Conservation (phyloP, 768 basidiomycete genomes). For the Infundibulicybe gibba region DNA sequence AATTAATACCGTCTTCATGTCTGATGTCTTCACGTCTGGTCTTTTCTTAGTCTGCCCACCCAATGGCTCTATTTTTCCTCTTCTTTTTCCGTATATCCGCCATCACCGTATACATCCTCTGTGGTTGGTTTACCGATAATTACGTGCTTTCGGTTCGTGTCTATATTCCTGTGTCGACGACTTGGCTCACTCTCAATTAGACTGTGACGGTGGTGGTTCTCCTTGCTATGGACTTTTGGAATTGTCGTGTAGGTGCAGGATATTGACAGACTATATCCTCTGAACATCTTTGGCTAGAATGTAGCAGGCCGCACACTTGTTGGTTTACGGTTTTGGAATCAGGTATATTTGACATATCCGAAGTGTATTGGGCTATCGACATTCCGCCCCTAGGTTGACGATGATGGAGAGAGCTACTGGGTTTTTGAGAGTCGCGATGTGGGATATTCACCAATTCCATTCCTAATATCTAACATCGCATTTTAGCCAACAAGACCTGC, state of each 20-base stretch:
- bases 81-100: slow-evolving; percentile 87
- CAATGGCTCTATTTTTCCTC: slow-evolving; percentile 80
- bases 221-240: slow-evolving; percentile 98
- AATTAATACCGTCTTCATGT: background rate
- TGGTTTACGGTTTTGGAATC: slow-evolving; percentile 97
- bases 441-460: slow-evolving; percentile 22
- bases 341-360: slow-evolving; percentile 37
- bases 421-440: slow-evolving; percentile 98
- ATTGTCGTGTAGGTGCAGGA: slow-evolving; percentile 67
- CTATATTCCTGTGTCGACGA: background rate
- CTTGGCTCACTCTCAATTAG: slow-evolving; percentile 16
- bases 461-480: slow-evolving; percentile 4
- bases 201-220: slow-evolving; percentile 92
- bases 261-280: background rate
- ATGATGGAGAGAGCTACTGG: slow-evolving; percentile 95
- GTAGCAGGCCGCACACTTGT: slow-evolving; percentile 92
- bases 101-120: slow-evolving; percentile 91
- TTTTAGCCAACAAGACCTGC: slow-evolving; percentile 80
- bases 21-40: slow-evolving; percentile 6
- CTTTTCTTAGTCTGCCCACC: slow-evolving; percentile 67
- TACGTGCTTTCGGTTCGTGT: slow-evolving; percentile 87
- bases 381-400: slow-evolving; percentile 66
- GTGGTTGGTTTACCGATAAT: slow-evolving; percentile 83
- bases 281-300: slow-evolving; percentile 48
- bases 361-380: background rate